A percentile compares a stretch with the other conserved stretches of the same genome.
Evolutionary conservation across 768 basidiomycete species (phyloP).

Genomic region (Cyathus striatus): DNA sequence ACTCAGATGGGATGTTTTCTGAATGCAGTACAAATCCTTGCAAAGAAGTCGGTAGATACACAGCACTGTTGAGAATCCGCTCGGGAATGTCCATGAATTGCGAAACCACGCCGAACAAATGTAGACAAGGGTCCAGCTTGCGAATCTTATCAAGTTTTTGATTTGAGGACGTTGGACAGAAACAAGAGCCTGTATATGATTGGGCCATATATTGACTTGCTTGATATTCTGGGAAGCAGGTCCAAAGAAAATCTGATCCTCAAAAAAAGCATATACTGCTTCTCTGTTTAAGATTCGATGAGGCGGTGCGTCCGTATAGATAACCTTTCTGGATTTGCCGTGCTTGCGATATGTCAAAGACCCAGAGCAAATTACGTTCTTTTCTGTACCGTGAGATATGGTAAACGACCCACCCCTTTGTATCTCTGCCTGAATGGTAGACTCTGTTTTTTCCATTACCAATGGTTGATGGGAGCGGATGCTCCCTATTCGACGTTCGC

Average conservation of each 20-base stretch:
- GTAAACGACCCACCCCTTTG: slow-evolving; percentile 15
- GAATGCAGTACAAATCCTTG: slow-evolving; percentile 21
- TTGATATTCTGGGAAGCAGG: slow-evolving; percentile 24
- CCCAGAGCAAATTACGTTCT: slow-evolving; percentile 28
- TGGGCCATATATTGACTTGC: slow-evolving; percentile 21
- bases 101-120: slow-evolving; percentile 25
- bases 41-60: slow-evolving; percentile 26
- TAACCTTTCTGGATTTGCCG: neutral
- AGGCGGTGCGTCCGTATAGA: neutral
- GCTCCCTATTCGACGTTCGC: slow-evolving; percentile 14
- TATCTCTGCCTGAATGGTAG: slow-evolving; percentile 15
- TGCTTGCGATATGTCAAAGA: slow-evolving; percentile 7
- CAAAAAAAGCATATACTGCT: slow-evolving; percentile 21
- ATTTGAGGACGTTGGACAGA: slow-evolving; percentile 13
- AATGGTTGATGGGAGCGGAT: slow-evolving; percentile 26
- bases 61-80: slow-evolving; percentile 17
- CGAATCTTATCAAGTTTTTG: slow-evolving; percentile 22
- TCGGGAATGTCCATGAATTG: slow-evolving; percentile 13
- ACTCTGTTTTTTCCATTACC: slow-evolving; percentile 18
- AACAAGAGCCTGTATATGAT: slow-evolving; percentile 24
- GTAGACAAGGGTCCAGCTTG: slow-evolving; percentile 28
- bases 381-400: slow-evolving; percentile 10
- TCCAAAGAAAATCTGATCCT: slow-evolving; percentile 28
- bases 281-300: neutral
- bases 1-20: slow-evolving; percentile 21